Evolutionary conservation across 83 land plant species (phyloP), one percentile per base, ranked within the genome.

Genomic region (Thuja plicata): DNA sequence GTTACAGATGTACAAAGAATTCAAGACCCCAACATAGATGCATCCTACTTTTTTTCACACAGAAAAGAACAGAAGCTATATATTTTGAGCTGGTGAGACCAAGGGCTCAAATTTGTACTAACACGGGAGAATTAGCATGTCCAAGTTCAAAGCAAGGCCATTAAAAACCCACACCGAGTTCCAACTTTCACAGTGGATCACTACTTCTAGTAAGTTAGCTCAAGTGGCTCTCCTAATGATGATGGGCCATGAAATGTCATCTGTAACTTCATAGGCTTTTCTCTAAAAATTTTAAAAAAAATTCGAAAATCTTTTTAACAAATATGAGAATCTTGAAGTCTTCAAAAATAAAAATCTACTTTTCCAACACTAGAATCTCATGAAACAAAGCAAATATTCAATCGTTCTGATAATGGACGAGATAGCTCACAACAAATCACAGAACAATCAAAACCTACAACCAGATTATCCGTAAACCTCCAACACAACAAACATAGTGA

Each of bases 401-500:
- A 66, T 66, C 9, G 73, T 8, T 66, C 30, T 66, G 10, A 2
- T 27, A 10, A 66, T 8, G 73, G 73, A 66, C n/a, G 30, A 66
- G 10, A 27, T 66, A 27, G 73, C 70, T 60, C 70, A 60, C 70
- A 3, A 60, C 8, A 60, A 60, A 60, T 54, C 66, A 19, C 27
- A 21, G n/a, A 66, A 66, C 32, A 66, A 27, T 66, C 10, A 66
- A 66, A 27, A 27, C 8, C 73, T 66, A 66, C n/a, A 66, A 66
- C 32, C 32, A 66, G 73, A 27, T 66, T 24, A 66, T 66, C 73
- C 73, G 27, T 27, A 66, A 66, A 66, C 32, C n/a, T 27, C n/a
- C 73, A 66, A 66, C 73, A 66, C 73, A 24, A 66, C 11, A 85
- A 85, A 85, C 24, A 38, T 85, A 50, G 81, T 46, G 87, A 70